Percentiles rank a stretch among this genome's conserved stretches.
Evolutionary conservation across 2,329 filamentous ascomycete species (phyloP).

Genomic region (Hypomyces rosellus): DNA sequence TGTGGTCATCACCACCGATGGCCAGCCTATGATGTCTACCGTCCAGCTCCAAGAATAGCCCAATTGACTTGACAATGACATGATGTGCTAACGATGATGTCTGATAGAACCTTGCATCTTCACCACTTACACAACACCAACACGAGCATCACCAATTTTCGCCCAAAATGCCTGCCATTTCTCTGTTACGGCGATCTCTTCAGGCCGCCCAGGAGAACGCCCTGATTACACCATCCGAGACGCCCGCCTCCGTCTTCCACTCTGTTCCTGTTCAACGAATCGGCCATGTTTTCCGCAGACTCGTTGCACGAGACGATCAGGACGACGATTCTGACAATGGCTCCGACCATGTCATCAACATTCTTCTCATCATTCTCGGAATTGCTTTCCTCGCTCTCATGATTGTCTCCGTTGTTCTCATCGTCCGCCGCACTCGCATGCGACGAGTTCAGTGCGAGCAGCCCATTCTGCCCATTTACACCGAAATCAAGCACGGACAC

Average conservation of each 20-base stretch:
- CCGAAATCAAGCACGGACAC: conserved; percentile 49
- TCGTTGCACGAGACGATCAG: conserved; percentile 1
- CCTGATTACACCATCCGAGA: conserved; percentile 1
- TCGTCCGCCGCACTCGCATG: conserved; percentile 61
- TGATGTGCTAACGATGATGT: conserved; percentile 5
- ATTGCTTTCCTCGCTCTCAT: conserved; percentile 68
- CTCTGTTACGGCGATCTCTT: conserved; percentile 7
- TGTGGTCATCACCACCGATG: background rate
- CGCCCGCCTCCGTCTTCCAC: conserved; percentile 4
- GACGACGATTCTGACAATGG: conserved; percentile 34
- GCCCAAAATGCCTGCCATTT: conserved; percentile 11
- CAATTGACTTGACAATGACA: background rate
- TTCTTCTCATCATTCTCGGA: conserved; percentile 73
- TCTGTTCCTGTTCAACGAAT: conserved; percentile 1
- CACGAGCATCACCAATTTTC: background rate
- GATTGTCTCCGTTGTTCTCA: conserved; percentile 60
- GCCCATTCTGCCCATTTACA: conserved; percentile 59
- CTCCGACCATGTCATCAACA: conserved; percentile 61
- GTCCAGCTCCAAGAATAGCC: background rate
- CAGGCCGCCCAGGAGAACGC: conserved; percentile 3
- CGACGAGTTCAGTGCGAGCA: conserved; percentile 39
- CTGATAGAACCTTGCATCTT: conserved; percentile 1
- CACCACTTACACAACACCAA: background rate
- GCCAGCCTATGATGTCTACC: background rate
- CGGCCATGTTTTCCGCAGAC: background rate